These are phyloP conservation scores for Begonia peltatifolia DNA, from an alignment of 306 rosid species.

Conservation along the genomic window DNA sequence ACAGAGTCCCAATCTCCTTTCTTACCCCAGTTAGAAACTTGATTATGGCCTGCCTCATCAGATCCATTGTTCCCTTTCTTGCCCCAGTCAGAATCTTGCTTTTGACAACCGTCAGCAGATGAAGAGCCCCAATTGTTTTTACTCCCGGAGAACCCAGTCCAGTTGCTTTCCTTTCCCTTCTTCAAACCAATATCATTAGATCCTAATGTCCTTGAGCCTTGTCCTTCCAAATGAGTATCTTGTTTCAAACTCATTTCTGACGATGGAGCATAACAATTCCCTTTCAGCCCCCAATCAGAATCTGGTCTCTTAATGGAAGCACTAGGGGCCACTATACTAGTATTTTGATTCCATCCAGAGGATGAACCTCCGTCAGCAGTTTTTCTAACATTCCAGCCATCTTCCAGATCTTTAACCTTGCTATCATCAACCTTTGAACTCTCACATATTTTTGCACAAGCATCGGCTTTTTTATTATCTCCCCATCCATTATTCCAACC, in stretches of 20 bases:
- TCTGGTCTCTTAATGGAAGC: not conserved
- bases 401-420: slow-evolving; percentile 7
- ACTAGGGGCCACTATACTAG: not conserved
- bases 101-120: not conserved
- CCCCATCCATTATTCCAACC: slow-evolving; percentile 16
- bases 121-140: not conserved
- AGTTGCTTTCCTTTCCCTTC: not conserved
- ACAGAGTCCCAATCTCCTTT: not conserved
- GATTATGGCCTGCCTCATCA: not conserved
- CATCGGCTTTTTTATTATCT: slow-evolving; percentile 17
- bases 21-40: not conserved
- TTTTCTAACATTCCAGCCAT: slow-evolving; percentile 11
- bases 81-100: not conserved
- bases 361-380: slow-evolving; percentile 9
- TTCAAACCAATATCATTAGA: not conserved
- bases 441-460: slow-evolving; percentile 16
- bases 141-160: not conserved
- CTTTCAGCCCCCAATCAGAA: not conserved
- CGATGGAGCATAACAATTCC: not conserved
- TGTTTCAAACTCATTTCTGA: no score
- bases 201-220: not conserved
- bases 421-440: slow-evolving; percentile 10
- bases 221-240: not conserved
- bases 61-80: slow-evolving; percentile 1
- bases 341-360: slow-evolving; percentile 7